A percentile compares a stretch with the other conserved stretches of the same genome.
phyloP scores from a whole-genome alignment of 1,139 yeast genomes.

The Lodderomyces elongisporus region DNA sequence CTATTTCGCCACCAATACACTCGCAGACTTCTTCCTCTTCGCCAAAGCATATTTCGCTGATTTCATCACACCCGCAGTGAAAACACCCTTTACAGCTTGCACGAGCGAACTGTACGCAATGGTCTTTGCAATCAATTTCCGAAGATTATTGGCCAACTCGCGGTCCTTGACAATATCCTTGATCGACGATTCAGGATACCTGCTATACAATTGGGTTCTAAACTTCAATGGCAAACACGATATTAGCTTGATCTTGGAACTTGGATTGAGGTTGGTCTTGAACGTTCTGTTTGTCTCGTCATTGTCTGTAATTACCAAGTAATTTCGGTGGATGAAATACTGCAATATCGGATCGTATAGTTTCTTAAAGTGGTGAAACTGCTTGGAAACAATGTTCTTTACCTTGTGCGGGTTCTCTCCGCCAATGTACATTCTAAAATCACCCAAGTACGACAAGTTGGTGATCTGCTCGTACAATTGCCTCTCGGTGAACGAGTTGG shows the following conservation, averaged over 20 bases:
- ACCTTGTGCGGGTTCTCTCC: conserved; percentile 92
- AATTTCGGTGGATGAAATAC: conserved; percentile 20
- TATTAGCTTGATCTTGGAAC: conserved; percentile 25
- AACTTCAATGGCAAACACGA: conserved; percentile 51
- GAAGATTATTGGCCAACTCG: conserved; percentile 19
- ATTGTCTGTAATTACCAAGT: conserved; percentile 15
- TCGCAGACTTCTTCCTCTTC: conserved; percentile 44
- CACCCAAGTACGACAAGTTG: conserved; percentile 82
- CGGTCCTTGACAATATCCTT: conserved; percentile 17
- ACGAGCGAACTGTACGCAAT: conserved; percentile 50
- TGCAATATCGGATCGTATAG: conserved; percentile 63
- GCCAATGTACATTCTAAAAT: conserved; percentile 78
- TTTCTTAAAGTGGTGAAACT: conserved; percentile 59
- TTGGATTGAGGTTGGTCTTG: conserved; percentile 15
- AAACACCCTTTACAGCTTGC: conserved; percentile 77
- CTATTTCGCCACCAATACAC: too few species aligned
- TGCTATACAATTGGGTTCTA: conserved; percentile 38
- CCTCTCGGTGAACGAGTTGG: conserved; percentile 47
- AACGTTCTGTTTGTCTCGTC: too few species aligned
- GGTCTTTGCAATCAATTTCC: conserved; percentile 38
- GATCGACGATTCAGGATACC: conserved; percentile 32
- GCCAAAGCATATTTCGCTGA: conserved; percentile 76
- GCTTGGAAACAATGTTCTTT: conserved; percentile 76
- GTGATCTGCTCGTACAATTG: conserved; percentile 76
- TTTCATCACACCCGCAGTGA: conserved; percentile 79